These are phyloP conservation scores for Apiospora aurea DNA, from an alignment of 2,329 filamentous ascomycete species.

Conservation along the genomic window DNA sequence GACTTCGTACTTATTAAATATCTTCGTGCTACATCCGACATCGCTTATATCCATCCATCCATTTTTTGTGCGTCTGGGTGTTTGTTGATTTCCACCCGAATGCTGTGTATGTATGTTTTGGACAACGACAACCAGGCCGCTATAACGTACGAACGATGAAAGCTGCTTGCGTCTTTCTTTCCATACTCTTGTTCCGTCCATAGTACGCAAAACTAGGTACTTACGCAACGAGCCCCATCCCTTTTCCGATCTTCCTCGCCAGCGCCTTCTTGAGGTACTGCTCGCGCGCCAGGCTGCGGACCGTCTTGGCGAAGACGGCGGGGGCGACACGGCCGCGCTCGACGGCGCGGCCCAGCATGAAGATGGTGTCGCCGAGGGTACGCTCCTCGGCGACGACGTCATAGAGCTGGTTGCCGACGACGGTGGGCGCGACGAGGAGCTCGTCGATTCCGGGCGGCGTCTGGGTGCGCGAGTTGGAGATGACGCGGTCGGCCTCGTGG, in stretches of 20 bases:
- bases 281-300: constrained; percentile 75
- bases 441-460: constrained; percentile 84
- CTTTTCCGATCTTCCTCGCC: constrained; percentile 76
- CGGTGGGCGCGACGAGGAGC: constrained; percentile 88
- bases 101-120: neutral
- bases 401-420: constrained; percentile 93
- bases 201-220: neutral
- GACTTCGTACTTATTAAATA: constrained; percentile 16
- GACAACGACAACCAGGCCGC: neutral
- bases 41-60: neutral
- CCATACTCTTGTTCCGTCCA: too few species aligned
- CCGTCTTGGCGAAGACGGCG: constrained; percentile 80
- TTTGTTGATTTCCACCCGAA: neutral
- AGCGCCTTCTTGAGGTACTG: constrained; percentile 86
- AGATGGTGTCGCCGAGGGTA: constrained; percentile 85
- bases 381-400: constrained; percentile 87
- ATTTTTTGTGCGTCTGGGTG: neutral
- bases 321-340: constrained; percentile 75
- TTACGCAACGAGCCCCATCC: constrained; percentile 69
- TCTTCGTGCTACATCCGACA: neutral
- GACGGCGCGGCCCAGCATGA: constrained; percentile 77
- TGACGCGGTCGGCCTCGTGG: constrained; percentile 78
- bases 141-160: neutral
- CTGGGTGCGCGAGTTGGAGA: constrained; percentile 74
- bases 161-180: neutral